Conservation (phyloP, 2,329 filamentous ascomycete genomes). For the Diaporthe sp. region DNA sequence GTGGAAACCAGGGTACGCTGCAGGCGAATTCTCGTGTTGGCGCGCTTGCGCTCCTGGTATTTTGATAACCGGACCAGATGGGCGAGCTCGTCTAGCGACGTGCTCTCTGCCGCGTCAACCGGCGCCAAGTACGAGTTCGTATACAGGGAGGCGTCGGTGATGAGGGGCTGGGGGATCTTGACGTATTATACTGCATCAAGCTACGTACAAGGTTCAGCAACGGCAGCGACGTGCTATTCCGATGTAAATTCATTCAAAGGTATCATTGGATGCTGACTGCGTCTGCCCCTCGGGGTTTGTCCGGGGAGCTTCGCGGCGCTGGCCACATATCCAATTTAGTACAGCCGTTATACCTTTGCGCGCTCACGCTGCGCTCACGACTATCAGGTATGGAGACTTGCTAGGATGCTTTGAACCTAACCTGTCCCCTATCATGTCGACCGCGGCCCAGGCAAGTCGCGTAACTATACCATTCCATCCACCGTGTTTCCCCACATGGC, state of each 20-base stretch:
- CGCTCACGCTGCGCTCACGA: too few species aligned
- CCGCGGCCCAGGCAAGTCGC: too few species aligned
- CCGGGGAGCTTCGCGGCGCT: too few species aligned
- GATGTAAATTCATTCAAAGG: not conserved
- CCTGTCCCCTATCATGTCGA: too few species aligned
- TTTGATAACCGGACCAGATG: slow-evolving; percentile 81
- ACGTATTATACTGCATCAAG: slow-evolving; percentile 2
- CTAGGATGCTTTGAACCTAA: too few species aligned
- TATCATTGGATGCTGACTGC: too few species aligned
- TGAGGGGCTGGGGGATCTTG: slow-evolving; percentile 60
- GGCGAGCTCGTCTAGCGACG: slow-evolving; percentile 80
- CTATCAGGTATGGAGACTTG: too few species aligned
- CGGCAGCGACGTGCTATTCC: not conserved
- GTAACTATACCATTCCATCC: too few species aligned
- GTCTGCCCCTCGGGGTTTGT: too few species aligned
- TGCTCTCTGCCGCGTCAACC: slow-evolving; percentile 72
- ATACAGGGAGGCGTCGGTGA: slow-evolving; percentile 75
- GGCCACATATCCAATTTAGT: too few species aligned
- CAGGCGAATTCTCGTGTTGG: slow-evolving; percentile 77
- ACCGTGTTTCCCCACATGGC: too few species aligned
- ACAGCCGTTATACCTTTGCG: not conserved
- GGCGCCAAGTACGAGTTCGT: slow-evolving; percentile 69
- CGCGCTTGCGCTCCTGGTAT: slow-evolving; percentile 84
- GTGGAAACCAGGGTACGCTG: slow-evolving; percentile 81
- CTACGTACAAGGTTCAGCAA: too few species aligned